phyloP scores from a whole-genome alignment of 176 grass and related monocot species.

The Aechmea fasciata region DNA sequence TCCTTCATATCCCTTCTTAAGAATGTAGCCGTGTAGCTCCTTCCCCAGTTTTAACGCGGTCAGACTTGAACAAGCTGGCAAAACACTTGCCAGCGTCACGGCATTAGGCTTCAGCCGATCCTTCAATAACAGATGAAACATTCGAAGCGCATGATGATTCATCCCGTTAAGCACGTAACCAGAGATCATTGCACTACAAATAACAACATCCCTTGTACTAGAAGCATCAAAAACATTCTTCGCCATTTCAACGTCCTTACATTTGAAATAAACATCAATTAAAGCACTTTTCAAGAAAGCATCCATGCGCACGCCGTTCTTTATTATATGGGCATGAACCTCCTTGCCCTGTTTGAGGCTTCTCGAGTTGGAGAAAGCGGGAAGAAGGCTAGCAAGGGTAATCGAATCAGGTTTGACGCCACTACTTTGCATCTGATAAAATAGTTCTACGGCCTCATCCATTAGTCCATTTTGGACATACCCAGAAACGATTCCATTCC shows the following conservation, averaged over 20 bases:
- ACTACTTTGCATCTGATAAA: constrained; percentile 46
- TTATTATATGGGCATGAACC: constrained; percentile 66
- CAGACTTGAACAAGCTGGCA: constrained; percentile 59
- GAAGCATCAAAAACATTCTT: constrained; percentile 54
- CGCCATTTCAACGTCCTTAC: constrained; percentile 55
- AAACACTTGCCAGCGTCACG: constrained; percentile 44
- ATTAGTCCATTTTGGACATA: constrained; percentile 67
- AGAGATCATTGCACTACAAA: constrained; percentile 70
- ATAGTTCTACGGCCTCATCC: constrained; percentile 45
- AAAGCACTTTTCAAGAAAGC: constrained; percentile 81
- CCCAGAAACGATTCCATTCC: constrained; percentile 76
- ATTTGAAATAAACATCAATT: constrained; percentile 79
- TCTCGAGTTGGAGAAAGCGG: constrained; percentile 49
- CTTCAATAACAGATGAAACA: constrained; percentile 48
- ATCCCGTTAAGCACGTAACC: constrained; percentile 78
- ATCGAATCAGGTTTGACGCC: constrained; percentile 51
- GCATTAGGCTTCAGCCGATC: constrained; percentile 60
- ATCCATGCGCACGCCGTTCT: constrained; percentile 48
- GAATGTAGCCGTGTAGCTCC: constrained; percentile 58
- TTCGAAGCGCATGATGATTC: constrained; percentile 38
- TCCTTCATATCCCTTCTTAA: constrained; percentile 64
- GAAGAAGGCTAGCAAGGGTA: constrained; percentile 65
- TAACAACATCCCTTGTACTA: constrained; percentile 54
- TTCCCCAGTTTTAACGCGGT: constrained; percentile 50
- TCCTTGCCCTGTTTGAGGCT: constrained; percentile 52